phyloP scores from a whole-genome alignment of 495 filamentous ascomycete species.

The Recurvomyces mirabilis region DNA sequence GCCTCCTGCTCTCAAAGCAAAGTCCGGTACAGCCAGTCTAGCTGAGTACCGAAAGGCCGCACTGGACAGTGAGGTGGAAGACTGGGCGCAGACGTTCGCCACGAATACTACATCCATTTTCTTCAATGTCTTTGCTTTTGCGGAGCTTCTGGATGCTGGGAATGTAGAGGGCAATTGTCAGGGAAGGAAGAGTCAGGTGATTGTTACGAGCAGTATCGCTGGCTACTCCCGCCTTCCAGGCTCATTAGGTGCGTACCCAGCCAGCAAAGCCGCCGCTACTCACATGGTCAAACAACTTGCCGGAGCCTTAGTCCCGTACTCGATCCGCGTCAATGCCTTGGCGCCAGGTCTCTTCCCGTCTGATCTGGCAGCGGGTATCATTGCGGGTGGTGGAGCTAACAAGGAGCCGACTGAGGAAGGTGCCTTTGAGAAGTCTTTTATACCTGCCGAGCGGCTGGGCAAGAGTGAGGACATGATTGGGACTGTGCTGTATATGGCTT shows the following conservation, averaged over 20 bases:
- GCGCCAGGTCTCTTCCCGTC: slow-evolving; percentile 26
- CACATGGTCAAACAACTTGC: slow-evolving; percentile 30
- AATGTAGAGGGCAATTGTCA: slow-evolving; percentile 26
- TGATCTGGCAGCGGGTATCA: slow-evolving; percentile 23
- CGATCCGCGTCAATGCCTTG: slow-evolving; percentile 24
- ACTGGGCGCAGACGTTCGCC: slow-evolving; percentile 23
- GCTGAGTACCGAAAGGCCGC: slow-evolving; percentile 18
- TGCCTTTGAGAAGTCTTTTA: slow-evolving; percentile 17
- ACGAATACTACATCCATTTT: slow-evolving; percentile 32
- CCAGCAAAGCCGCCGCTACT: slow-evolving; percentile 33
- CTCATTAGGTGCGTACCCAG: slow-evolving; percentile 8
- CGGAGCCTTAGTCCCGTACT: slow-evolving; percentile 25
- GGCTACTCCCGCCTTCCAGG: slow-evolving; percentile 22
- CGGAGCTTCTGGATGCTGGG: slow-evolving; percentile 35
- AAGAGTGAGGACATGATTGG: slow-evolving; percentile 30
- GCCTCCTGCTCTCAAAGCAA: slow-evolving; percentile 10
- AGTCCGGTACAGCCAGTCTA: slow-evolving; percentile 4
- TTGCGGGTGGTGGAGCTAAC: neutral
- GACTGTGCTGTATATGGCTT: slow-evolving; percentile 29
- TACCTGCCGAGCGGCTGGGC: slow-evolving; percentile 30
- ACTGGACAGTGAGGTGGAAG: slow-evolving; percentile 13
- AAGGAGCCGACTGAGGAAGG: slow-evolving; percentile 18
- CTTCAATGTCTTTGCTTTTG: slow-evolving; percentile 35
- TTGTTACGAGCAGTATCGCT: slow-evolving; percentile 28
- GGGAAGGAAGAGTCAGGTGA: slow-evolving; percentile 30